Evolutionary conservation across 805 yeast genomes (phyloP).

Genomic region (Sugiyamaella americana): DNA sequence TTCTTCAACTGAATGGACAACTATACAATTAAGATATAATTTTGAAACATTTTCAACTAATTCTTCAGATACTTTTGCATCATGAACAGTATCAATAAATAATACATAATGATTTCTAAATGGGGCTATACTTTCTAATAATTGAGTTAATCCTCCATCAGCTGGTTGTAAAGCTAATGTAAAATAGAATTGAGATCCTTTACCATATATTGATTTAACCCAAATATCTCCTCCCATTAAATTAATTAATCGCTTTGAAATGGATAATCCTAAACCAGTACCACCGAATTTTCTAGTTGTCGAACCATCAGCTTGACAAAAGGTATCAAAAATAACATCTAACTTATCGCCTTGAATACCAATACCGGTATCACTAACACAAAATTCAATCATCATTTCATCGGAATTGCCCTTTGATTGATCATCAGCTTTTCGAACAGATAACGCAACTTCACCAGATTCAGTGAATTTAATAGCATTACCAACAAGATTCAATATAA

Average conservation of each 20-base stretch:
- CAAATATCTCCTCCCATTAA: constrained; percentile 92
- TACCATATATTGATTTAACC: constrained; percentile 76
- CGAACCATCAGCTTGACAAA: constrained; percentile 91
- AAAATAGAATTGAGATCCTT: constrained; percentile 78
- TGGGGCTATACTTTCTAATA: constrained; percentile 64
- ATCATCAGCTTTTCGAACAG: constrained; percentile 53
- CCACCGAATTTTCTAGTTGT: constrained; percentile 92
- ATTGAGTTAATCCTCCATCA: constrained; percentile 50
- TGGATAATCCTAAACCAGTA: constrained; percentile 83
- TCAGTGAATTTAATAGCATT: constrained; percentile 86
- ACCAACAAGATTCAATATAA: constrained; percentile 78
- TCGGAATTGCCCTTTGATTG: constrained; percentile 34
- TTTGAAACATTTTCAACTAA: constrained; percentile 46
- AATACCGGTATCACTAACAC: constrained; percentile 87
- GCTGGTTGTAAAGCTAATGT: constrained; percentile 77
- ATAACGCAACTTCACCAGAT: constrained; percentile 71
- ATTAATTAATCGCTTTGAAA: constrained; percentile 80
- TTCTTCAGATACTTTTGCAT: constrained; percentile 43
- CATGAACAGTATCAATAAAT: constrained; percentile 62
- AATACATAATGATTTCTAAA: constrained; percentile 65
- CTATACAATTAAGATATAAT: constrained; percentile 56
- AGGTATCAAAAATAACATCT: constrained; percentile 80
- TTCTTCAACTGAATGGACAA: constrained; percentile 51
- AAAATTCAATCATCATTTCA: constrained; percentile 64
- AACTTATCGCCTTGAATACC: constrained; percentile 83